Evolutionary conservation across 2,329 filamentous ascomycete genomes (phyloP), one percentile per base, ranked within the genome.

Genomic region (Cryphonectria parasitica): DNA sequence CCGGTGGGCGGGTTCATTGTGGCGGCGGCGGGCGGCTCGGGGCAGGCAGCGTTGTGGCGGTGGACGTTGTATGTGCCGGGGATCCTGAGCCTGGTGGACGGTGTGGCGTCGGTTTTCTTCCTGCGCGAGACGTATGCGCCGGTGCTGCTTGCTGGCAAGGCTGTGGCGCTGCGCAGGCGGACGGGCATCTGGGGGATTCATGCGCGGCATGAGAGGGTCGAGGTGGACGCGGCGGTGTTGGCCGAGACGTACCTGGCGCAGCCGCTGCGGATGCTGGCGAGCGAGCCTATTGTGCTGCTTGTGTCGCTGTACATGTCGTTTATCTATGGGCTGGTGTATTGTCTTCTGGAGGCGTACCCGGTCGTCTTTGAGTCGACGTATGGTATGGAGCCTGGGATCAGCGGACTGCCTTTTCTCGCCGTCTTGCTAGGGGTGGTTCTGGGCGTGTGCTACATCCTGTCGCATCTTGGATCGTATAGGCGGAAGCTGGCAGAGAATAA

Each of bases 201-300:
- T 22, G 71, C 71, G 11, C 65, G 54, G 64, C 61, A 69, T 7
- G 66, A 71, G 36, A 45, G 64, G 64, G 11, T 69, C 15, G 63
- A 72, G 45, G 39, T 68, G 54, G 43, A 73, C 56, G 49, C 73
- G 1, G 45, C 34, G 25, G 74, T 58, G 3, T 41, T 76, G 19
- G 66, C 73, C 22, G 66, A 71, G n/a, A 66, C 68, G 28, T 74
- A 76, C 31, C 71, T 77, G 19, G 73, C 64, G 19, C 73, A 75
- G 15, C 76, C 75, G 11, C n/a, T 77, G 36, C 31, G 64, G 15
- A 73, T 77, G 73, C 79, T 89, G 28, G 80, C 88, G n/a, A 75
- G 79, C n/a, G 87, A 86, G 1, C 87, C 87, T 0, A 87, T 88
- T 60, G 85, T 86, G 74, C 83, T 88, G 71, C 79, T 86, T 2